phyloP scores from a whole-genome alignment of 257 asterid genomes.

The Nicotiana otophora region DNA sequence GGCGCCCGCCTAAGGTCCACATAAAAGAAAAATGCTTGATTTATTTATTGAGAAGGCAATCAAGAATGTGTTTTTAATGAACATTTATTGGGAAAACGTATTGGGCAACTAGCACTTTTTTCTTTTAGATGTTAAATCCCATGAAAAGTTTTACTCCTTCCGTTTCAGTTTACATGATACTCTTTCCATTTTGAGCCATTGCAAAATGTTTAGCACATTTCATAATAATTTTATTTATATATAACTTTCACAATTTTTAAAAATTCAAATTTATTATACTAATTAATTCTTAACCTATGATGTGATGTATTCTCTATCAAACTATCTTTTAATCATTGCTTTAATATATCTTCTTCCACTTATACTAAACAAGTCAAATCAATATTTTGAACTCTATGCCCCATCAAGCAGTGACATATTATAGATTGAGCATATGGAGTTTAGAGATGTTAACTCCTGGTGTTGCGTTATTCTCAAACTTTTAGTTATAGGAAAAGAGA shows the following conservation, averaged over 20 bases:
- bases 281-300: background rate
- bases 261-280: background rate
- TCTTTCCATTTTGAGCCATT: background rate
- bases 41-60: background rate
- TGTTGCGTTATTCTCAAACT: background rate
- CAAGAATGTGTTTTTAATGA: background rate
- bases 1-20: too few species aligned
- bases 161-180: background rate
- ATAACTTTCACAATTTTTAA: background rate
- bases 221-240: background rate
- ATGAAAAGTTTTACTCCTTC: background rate
- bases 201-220: background rate
- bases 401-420: background rate
- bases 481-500: background rate
- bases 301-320: background rate
- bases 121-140: background rate
- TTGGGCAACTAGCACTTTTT: background rate
- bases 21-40: too few species aligned
- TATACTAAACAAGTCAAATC: background rate
- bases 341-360: background rate
- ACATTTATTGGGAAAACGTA: background rate
- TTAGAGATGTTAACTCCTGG: background rate
- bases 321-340: background rate
- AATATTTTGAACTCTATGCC: background rate
- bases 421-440: background rate